Evolutionary conservation across 2,329 filamentous ascomycete species (phyloP).

Genomic region (Aaosphaeria pasadenensis): DNA sequence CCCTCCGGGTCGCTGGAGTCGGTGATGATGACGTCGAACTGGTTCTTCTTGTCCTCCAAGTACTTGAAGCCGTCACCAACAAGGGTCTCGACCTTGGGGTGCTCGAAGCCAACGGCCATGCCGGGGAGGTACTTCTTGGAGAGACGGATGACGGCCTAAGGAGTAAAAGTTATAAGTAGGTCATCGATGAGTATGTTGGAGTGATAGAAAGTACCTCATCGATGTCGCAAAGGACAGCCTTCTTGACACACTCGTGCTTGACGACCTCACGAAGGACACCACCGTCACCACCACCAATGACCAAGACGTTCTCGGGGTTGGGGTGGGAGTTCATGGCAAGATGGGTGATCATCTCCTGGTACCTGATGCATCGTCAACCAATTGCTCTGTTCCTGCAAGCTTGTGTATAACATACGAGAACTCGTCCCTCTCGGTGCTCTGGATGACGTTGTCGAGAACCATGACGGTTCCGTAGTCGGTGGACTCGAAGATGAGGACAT

Average conservation of each 20-base stretch:
- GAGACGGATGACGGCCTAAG: constrained; percentile 84
- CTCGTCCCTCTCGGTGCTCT: constrained; percentile 97
- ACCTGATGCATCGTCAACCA: constrained; percentile 44
- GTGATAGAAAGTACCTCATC: constrained; percentile 64
- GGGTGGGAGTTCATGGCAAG: constrained; percentile 98
- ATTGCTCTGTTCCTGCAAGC: background rate
- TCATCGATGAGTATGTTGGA: background rate
- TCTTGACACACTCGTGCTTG: constrained; percentile 97
- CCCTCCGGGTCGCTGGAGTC: constrained; percentile 97
- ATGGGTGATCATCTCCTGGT: constrained; percentile 99
- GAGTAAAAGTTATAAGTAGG: background rate
- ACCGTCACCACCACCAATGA: constrained; percentile 96
- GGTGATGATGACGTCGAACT: constrained; percentile 99
- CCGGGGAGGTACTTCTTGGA: constrained; percentile 96
- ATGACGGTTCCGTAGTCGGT: constrained; percentile 95
- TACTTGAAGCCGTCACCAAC: constrained; percentile 99
- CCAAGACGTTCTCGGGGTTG: constrained; percentile 95
- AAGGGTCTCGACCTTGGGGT: constrained; percentile 90
- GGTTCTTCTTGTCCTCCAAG: constrained; percentile 91
- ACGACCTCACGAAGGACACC: constrained; percentile 97
- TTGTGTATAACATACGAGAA: constrained; percentile 63
- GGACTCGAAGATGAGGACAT: constrained; percentile 98
- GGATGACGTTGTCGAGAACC: constrained; percentile 98
- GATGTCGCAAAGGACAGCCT: constrained; percentile 96
- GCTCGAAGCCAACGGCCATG: constrained; percentile 90